Conservation (phyloP, 495 filamentous ascomycete genomes). For the Aspergillus kassunensis region DNA sequence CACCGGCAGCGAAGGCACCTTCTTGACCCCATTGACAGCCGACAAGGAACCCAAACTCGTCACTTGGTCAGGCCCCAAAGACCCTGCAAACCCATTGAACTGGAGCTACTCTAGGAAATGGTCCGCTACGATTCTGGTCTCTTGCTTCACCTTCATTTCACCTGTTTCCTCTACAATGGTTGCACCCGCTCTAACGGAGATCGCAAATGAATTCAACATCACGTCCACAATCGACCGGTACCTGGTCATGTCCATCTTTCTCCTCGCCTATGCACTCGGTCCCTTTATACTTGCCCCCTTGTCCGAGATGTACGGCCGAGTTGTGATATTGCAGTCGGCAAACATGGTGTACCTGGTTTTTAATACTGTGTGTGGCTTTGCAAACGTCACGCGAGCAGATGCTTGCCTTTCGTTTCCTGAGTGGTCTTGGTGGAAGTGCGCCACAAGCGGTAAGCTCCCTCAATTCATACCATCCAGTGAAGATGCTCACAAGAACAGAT, state of each 20-base stretch:
- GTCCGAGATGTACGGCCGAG: slow-evolving; percentile 14
- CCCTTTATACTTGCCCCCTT: slow-evolving; percentile 11
- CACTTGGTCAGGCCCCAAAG: slow-evolving; percentile 7
- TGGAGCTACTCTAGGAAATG: slow-evolving; percentile 7
- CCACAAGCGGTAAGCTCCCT: slow-evolving; percentile 40
- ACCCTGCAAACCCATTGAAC: slow-evolving; percentile 12
- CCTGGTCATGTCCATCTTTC: slow-evolving; percentile 11
- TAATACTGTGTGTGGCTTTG: slow-evolving; percentile 53
- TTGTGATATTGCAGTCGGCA: neutral
- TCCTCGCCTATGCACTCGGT: slow-evolving; percentile 14
- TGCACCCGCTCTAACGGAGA: slow-evolving; percentile 3
- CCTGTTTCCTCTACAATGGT: slow-evolving; percentile 13
- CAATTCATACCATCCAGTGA: too few relatives aligned
- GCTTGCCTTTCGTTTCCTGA: slow-evolving; percentile 52
- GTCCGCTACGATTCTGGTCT: slow-evolving; percentile 3
- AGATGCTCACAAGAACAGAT: slow-evolving; percentile 3
- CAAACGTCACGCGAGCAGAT: slow-evolving; percentile 42
- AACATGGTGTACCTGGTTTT: slow-evolving; percentile 40
- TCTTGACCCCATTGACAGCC: neutral
- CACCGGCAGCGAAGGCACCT: neutral
- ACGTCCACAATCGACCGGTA: neutral
- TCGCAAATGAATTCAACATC: slow-evolving; percentile 1
- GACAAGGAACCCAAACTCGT: neutral
- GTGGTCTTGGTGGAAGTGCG: slow-evolving; percentile 48
- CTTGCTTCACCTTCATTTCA: slow-evolving; percentile 11